Evolutionary conservation across 2,329 filamentous ascomycete species (phyloP).

Genomic region (Cylindrodendrum hubeiense): DNA sequence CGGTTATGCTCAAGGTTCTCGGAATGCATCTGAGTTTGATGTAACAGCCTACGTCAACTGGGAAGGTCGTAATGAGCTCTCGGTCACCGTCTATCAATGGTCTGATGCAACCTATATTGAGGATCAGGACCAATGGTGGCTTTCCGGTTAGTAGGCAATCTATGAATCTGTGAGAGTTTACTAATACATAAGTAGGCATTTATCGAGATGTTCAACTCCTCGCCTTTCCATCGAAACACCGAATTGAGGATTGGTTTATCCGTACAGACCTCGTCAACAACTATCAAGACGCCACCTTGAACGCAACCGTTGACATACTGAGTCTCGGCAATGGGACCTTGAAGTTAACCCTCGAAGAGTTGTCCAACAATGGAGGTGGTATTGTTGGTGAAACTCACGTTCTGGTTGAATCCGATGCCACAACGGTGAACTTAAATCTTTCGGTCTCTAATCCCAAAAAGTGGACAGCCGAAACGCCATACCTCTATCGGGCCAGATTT

Average conservation of each 20-base stretch:
- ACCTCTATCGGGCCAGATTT: constrained; percentile 70
- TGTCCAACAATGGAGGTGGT: constrained; percentile 32
- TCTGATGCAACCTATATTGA: constrained; percentile 78
- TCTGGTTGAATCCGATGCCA: constrained; percentile 41
- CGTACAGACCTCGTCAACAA: constrained; percentile 68
- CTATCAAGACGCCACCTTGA: constrained; percentile 62
- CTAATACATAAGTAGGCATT: constrained; percentile 56
- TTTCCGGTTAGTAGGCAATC: no score
- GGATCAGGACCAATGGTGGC: constrained; percentile 78
- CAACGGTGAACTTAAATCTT: constrained; percentile 57
- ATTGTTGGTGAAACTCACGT: constrained; percentile 51
- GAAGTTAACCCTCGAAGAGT: constrained; percentile 58
- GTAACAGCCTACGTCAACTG: constrained; percentile 62
- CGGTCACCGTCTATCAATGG: constrained; percentile 78
- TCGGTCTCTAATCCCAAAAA: constrained; percentile 65
- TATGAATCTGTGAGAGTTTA: constrained; percentile 64
- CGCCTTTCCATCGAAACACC: constrained; percentile 63
- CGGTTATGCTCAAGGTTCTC: constrained; percentile 76
- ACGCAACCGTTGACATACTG: constrained; percentile 59
- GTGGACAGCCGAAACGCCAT: constrained; percentile 77
- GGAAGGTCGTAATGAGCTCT: constrained; percentile 64
- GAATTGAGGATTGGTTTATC: constrained; percentile 70
- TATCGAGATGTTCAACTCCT: constrained; percentile 76
- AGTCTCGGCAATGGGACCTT: constrained; percentile 50
- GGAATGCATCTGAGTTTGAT: constrained; percentile 79